A percentile compares a stretch with the other conserved stretches of the same genome.
phyloP scores from a whole-genome alignment of 345 rosid species.

The Clarkia xantiana region DNA sequence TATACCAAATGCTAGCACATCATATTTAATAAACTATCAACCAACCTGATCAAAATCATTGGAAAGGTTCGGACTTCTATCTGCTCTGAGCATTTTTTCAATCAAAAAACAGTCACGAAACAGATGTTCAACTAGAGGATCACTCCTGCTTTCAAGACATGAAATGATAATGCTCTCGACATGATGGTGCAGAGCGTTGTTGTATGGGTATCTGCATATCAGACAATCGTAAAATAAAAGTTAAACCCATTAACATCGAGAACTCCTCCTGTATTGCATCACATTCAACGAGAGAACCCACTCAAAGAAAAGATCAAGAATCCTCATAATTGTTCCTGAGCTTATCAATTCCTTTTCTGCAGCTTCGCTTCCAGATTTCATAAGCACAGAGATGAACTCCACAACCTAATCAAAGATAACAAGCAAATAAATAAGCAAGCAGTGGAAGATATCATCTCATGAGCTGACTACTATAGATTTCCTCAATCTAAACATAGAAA shows the following conservation, averaged over 20 bases:
- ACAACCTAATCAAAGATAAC: slow-evolving; percentile 44
- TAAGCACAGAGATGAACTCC: slow-evolving; percentile 84
- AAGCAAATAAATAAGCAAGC: slow-evolving; percentile 4
- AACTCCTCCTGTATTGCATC: not conserved
- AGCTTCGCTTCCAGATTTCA: slow-evolving; percentile 67
- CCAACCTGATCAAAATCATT: slow-evolving; percentile 27
- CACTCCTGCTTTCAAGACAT: slow-evolving; percentile 71
- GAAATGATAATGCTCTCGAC: slow-evolving; percentile 77
- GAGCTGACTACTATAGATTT: not conserved
- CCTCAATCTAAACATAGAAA: not conserved
- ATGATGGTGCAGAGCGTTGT: slow-evolving; percentile 92
- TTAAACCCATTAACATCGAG: too few relatives aligned
- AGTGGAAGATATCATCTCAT: not conserved
- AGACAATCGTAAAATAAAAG: too few relatives aligned
- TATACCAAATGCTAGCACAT: too few relatives aligned
- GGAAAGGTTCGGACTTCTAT: slow-evolving; percentile 48
- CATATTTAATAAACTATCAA: not conserved
- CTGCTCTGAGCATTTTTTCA: slow-evolving; percentile 59
- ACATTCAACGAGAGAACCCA: slow-evolving; percentile 22
- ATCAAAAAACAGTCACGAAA: slow-evolving; percentile 70
- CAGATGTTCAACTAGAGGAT: slow-evolving; percentile 49
- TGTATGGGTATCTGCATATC: slow-evolving; percentile 75
- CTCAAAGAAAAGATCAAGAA: slow-evolving; percentile 80
- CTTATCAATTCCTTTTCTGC: slow-evolving; percentile 68
- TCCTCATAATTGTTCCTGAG: slow-evolving; percentile 63